Conservation (phyloP, 345 rosid genomes). For the Corymbia maculata region DNA sequence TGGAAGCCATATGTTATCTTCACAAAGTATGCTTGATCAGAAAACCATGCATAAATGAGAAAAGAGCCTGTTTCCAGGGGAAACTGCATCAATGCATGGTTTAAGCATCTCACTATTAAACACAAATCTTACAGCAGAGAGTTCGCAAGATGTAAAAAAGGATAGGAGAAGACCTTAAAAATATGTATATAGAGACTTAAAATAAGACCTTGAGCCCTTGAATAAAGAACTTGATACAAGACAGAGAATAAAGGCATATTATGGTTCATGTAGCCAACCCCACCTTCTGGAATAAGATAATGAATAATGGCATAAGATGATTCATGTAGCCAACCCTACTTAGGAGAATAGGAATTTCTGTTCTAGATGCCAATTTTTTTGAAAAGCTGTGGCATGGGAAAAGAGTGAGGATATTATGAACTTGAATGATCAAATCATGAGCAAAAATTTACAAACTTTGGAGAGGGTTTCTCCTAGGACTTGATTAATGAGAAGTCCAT, state of each 20-base stretch:
- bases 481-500: not conserved
- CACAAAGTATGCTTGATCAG: not conserved
- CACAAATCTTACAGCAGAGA: not conserved
- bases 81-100: not conserved
- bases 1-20: not conserved
- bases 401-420: not conserved
- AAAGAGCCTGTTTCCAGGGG: not conserved
- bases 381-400: not conserved
- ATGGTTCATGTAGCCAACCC: not conserved
- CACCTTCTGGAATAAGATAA: not conserved
- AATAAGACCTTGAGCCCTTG: not conserved
- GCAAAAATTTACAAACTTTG: not conserved
- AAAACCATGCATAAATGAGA: not conserved
- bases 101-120: not conserved
- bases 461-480: not conserved
- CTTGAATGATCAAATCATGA: not conserved
- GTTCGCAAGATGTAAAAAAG: not conserved
- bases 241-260: not conserved
- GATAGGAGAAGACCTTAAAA: not conserved
- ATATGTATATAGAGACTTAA: not conserved
- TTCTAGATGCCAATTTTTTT: not conserved
- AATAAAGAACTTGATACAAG: not conserved
- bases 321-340: not conserved
- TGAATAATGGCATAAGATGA: not conserved
- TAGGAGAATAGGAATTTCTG: not conserved